phyloP scores from a whole-genome alignment of 805 yeast genomes.

The Zygosaccharomyces bailii region DNA sequence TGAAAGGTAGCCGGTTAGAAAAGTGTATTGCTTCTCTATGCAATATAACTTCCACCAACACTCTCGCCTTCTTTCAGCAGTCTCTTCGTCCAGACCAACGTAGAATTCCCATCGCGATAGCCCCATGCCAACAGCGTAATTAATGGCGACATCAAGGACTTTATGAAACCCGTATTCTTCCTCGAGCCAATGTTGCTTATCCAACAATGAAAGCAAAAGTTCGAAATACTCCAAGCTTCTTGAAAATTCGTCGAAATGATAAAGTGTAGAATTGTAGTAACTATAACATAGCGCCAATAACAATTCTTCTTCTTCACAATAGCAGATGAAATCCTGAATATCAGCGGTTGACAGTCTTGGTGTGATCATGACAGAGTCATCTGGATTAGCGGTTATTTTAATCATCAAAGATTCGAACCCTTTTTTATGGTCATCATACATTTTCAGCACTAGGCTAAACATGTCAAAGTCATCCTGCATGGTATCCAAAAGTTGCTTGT shows the following conservation, averaged over 20 bases:
- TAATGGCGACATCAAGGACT: slow-evolving; percentile 24
- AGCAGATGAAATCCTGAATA: slow-evolving; percentile 15
- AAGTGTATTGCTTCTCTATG: slow-evolving; percentile 22
- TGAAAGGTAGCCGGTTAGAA: slow-evolving; percentile 23
- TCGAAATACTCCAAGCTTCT: slow-evolving; percentile 28
- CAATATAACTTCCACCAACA: slow-evolving; percentile 33
- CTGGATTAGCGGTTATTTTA: slow-evolving; percentile 10
- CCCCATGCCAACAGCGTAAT: slow-evolving; percentile 28
- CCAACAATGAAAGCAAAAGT: slow-evolving; percentile 24
- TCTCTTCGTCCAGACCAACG: slow-evolving; percentile 32
- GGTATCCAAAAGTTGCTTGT: slow-evolving; percentile 14
- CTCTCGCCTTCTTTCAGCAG: slow-evolving; percentile 30
- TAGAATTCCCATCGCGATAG: slow-evolving; percentile 35
- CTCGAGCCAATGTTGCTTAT: slow-evolving; percentile 26
- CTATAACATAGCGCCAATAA: slow-evolving; percentile 23
- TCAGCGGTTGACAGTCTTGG: slow-evolving; percentile 9
- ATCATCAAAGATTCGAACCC: slow-evolving; percentile 21
- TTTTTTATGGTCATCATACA: slow-evolving; percentile 20
- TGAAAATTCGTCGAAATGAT: slow-evolving; percentile 18
- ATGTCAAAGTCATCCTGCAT: slow-evolving; percentile 23
- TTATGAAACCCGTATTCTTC: slow-evolving; percentile 25
- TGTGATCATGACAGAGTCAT: not conserved
- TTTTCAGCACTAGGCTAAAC: slow-evolving; percentile 23
- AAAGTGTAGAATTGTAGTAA: slow-evolving; percentile 27
- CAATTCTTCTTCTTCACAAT: slow-evolving; percentile 26